A percentile compares a stretch with the other conserved stretches of the same genome.
Evolutionary conservation across 2,329 filamentous ascomycete genomes (phyloP).

Genomic region (Ambrosiella xylebori): DNA sequence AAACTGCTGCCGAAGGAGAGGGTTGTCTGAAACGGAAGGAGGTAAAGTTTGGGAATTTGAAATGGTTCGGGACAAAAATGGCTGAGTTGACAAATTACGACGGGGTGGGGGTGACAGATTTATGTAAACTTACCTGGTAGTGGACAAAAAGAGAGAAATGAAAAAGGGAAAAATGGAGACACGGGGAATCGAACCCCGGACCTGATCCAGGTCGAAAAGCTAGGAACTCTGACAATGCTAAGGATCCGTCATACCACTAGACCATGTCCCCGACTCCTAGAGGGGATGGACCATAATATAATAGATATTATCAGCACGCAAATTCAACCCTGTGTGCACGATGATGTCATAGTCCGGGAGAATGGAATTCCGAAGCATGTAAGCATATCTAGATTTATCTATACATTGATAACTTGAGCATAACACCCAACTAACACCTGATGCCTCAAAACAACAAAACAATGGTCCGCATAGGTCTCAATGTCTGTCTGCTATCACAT

Average conservation of each 20-base stretch:
- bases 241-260: constrained; percentile 12
- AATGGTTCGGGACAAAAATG: not conserved
- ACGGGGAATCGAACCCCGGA: constrained; percentile 12
- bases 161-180: constrained; percentile 4
- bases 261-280: not conserved
- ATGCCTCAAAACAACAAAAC: too few species aligned
- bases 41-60: not conserved
- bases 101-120: too few species aligned
- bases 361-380: too few species aligned
- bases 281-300: too few species aligned
- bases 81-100: not conserved
- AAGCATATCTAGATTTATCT: too few species aligned
- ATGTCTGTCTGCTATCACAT: not conserved
- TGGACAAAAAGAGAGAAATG: not conserved
- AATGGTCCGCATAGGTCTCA: not conserved
- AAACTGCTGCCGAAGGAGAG: not conserved
- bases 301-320: too few species aligned
- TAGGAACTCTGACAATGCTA: constrained; percentile 3
- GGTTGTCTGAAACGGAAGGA: not conserved
- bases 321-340: too few species aligned
- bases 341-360: too few species aligned
- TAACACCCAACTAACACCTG: too few species aligned
- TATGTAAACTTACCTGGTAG: not conserved
- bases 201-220: constrained; percentile 6
- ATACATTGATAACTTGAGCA: too few species aligned